These are phyloP conservation scores for Aspergillus sp. DNA, from an alignment of 2,329 filamentous ascomycete species.

Conservation along the genomic window DNA sequence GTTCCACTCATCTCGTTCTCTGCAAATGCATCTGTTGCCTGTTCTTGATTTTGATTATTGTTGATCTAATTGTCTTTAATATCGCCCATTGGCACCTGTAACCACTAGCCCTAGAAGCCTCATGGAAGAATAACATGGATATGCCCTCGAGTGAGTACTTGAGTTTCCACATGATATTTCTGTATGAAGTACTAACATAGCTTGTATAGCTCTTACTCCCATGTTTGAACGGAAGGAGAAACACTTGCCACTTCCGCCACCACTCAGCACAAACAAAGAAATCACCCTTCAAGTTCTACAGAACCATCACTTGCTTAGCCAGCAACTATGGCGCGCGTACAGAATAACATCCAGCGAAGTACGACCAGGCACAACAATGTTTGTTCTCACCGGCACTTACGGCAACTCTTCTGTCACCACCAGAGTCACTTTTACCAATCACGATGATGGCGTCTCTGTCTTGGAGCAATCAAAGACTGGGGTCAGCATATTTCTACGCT, in stretches of 20 bases:
- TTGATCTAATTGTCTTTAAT: background rate
- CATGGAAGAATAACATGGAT: background rate
- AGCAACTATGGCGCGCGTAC: background rate
- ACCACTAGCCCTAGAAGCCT: background rate
- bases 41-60: background rate
- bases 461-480: background rate
- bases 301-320: background rate
- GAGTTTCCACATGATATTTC: background rate
- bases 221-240: background rate
- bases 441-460: background rate
- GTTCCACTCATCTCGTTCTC: background rate
- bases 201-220: background rate
- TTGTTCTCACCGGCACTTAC: background rate
- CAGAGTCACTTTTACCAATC: background rate
- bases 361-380: background rate
- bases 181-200: background rate
- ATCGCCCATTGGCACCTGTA: background rate
- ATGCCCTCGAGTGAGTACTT: background rate
- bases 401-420: background rate
- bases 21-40: background rate
- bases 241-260: background rate
- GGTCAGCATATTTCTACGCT: background rate
- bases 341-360: background rate
- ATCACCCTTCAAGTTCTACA: background rate
- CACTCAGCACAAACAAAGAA: background rate